phyloP scores from a whole-genome alignment of 2,329 filamentous ascomycete species.

The Mycocentrospora acerina region DNA sequence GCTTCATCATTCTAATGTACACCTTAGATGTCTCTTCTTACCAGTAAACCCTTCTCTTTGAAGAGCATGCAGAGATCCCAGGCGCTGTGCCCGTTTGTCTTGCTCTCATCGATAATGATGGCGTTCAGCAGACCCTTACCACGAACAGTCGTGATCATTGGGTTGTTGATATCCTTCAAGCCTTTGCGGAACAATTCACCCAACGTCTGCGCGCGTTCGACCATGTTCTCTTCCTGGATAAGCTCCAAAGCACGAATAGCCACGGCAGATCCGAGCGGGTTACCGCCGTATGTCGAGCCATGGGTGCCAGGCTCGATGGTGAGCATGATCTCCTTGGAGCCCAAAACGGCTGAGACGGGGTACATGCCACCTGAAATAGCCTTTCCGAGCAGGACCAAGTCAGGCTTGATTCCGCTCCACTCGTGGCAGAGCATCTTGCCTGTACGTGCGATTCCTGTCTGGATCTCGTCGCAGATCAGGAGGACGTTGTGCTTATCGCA shows the following conservation, averaged over 20 bases:
- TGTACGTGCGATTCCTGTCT: slow-evolving; percentile 94
- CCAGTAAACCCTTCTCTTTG: slow-evolving; percentile 92
- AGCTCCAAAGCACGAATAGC: slow-evolving; percentile 94
- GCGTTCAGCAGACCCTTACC: slow-evolving; percentile 96
- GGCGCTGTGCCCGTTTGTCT: slow-evolving; percentile 80
- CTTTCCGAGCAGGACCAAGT: slow-evolving; percentile 93
- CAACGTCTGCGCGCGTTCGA: slow-evolving; percentile 76
- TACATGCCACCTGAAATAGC: slow-evolving; percentile 99
- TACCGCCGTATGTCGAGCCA: slow-evolving; percentile 97
- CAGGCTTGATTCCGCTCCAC: slow-evolving; percentile 93
- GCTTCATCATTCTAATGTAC: slow-evolving; percentile 33
- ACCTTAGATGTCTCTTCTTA: slow-evolving; percentile 56
- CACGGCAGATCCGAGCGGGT: slow-evolving; percentile 91
- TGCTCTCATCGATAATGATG: slow-evolving; percentile 89
- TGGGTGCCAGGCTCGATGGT: slow-evolving; percentile 95
- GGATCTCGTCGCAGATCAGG: slow-evolving; percentile 97
- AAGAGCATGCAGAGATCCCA: slow-evolving; percentile 97
- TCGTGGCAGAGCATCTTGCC: slow-evolving; percentile 91
- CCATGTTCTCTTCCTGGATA: slow-evolving; percentile 86
- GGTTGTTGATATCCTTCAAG: slow-evolving; percentile 71
- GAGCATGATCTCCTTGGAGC: slow-evolving; percentile 88
- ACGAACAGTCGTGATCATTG: slow-evolving; percentile 78
- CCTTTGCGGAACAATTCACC: slow-evolving; percentile 83
- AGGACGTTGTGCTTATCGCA: slow-evolving; percentile 96
- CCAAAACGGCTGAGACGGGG: slow-evolving; percentile 91